Evolutionary conservation across 371 early-diverging fungal species (phyloP).

Genomic region (Coemansia sp.): DNA sequence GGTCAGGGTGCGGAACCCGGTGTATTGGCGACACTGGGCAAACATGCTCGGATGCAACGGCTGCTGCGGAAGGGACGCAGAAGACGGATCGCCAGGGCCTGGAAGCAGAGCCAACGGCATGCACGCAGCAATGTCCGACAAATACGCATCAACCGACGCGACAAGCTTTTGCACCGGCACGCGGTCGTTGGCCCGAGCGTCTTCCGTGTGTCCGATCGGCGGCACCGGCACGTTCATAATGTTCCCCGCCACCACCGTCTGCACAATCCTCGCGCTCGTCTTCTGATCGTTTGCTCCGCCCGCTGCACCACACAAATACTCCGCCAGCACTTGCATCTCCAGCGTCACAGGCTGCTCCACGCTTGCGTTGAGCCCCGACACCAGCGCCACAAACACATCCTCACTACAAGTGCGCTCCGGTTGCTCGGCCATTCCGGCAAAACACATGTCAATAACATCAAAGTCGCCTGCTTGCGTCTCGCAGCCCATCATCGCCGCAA

Average conservation of each 20-base stretch:
- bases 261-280: slow-evolving; percentile 27
- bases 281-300: slow-evolving; percentile 56
- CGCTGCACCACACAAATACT: slow-evolving; percentile 77
- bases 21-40: slow-evolving; percentile 56
- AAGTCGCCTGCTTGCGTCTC: slow-evolving; percentile 74
- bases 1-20: slow-evolving; percentile 67
- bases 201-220: slow-evolving; percentile 44
- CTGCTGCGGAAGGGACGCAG: slow-evolving; percentile 80
- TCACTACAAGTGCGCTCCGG: slow-evolving; percentile 17
- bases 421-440: slow-evolving; percentile 68
- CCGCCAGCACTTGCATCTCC: slow-evolving; percentile 69
- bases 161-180: slow-evolving; percentile 12
- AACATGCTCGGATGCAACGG: slow-evolving; percentile 72
- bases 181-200: slow-evolving; percentile 40
- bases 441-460: slow-evolving; percentile 80
- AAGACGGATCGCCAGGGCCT: slow-evolving; percentile 79
- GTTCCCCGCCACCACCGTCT: slow-evolving; percentile 45
- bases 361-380: slow-evolving; percentile 79
- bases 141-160: slow-evolving; percentile 55
- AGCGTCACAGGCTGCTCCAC: slow-evolving; percentile 53
- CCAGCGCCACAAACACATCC: slow-evolving; percentile 72
- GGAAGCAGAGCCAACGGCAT: slow-evolving; percentile 83
- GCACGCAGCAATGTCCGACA: slow-evolving; percentile 63
- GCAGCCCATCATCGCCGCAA: slow-evolving; percentile 75
- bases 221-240: slow-evolving; percentile 21